Percentiles rank a stretch among this genome's conserved stretches.
Evolutionary conservation across 2,329 filamentous ascomycete species (phyloP).

Genomic region (Epichloe aotearoae): DNA sequence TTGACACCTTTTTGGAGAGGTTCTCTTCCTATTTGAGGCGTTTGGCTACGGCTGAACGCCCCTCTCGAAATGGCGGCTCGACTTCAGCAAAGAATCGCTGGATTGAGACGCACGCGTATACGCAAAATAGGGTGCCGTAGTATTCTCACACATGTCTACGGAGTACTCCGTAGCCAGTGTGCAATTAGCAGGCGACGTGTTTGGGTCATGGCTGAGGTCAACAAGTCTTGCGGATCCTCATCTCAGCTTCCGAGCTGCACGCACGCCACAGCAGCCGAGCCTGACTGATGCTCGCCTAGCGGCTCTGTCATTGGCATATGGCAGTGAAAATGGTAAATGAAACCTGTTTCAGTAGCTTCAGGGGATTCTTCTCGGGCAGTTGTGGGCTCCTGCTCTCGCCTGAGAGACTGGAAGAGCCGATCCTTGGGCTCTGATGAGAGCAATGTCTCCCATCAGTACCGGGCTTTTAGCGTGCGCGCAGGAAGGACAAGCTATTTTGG

Average conservation of each 20-base stretch:
- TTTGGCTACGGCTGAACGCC: not conserved
- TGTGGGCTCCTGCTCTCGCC: not conserved
- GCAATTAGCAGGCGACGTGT: not conserved
- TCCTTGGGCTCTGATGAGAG: not conserved
- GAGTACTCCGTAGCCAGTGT: not conserved
- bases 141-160: not conserved
- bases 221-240: not conserved
- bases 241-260: not conserved
- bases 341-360: not conserved
- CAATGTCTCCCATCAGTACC: not conserved
- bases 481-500: not conserved
- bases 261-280: conserved; percentile 1
- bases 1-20: not conserved
- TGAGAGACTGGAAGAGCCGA: not conserved
- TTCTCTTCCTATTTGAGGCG: too few species aligned
- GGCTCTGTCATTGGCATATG: not conserved
- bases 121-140: not conserved
- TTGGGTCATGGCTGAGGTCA: not conserved
- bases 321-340: not conserved
- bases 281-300: not conserved
- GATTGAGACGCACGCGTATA: not conserved
- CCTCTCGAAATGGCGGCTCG: not conserved
- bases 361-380: not conserved
- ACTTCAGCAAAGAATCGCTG: not conserved
- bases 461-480: too few species aligned